A percentile compares a stretch with the other conserved stretches of the same genome.
These are phyloP conservation scores for Suhomyces terraborum DNA, from an alignment of 1,139 yeast species.

Conservation along the genomic window DNA sequence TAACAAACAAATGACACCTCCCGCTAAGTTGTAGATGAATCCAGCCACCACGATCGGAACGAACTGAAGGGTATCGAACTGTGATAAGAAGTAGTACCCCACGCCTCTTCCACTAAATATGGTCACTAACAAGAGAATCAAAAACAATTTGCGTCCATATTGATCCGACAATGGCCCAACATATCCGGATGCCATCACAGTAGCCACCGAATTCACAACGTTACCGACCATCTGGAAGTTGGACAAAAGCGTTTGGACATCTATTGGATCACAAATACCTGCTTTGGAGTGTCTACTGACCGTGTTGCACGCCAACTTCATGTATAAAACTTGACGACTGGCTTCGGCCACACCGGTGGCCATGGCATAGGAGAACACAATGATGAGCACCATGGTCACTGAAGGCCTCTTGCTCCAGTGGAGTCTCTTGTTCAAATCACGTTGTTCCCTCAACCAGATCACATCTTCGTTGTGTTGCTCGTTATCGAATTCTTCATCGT, in stretches of 20 bases:
- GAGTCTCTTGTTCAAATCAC: conserved; percentile 28
- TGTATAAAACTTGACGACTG: conserved; percentile 34
- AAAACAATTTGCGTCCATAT: conserved; percentile 56
- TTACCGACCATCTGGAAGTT: conserved; percentile 36
- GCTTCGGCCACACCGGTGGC: conserved; percentile 37
- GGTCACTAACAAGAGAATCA: conserved; percentile 31
- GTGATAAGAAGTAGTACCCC: conserved; percentile 33
- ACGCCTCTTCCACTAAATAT: conserved; percentile 30
- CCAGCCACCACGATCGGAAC: conserved; percentile 37
- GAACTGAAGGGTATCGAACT: conserved; percentile 34
- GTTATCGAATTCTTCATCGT: conserved; percentile 31
- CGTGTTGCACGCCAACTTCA: conserved; percentile 42
- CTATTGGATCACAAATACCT: conserved; percentile 31
- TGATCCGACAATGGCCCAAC: conserved; percentile 66
- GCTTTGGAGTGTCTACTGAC: conserved; percentile 13
- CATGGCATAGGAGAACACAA: conserved; percentile 33
- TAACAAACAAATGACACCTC: conserved; percentile 52
- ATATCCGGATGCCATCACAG: conserved; percentile 45
- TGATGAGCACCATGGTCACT: conserved; percentile 32
- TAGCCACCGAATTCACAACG: conserved; percentile 31
- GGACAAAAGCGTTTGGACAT: conserved; percentile 39
- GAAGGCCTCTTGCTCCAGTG: conserved; percentile 42
- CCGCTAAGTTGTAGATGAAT: conserved; percentile 51
- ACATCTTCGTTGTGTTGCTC: conserved; percentile 41
- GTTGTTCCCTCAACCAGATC: conserved; percentile 41